A percentile compares a stretch with the other conserved stretches of the same genome.
Conservation (phyloP, 495 filamentous ascomycete genomes). For the Aspergillus hancockii region DNA sequence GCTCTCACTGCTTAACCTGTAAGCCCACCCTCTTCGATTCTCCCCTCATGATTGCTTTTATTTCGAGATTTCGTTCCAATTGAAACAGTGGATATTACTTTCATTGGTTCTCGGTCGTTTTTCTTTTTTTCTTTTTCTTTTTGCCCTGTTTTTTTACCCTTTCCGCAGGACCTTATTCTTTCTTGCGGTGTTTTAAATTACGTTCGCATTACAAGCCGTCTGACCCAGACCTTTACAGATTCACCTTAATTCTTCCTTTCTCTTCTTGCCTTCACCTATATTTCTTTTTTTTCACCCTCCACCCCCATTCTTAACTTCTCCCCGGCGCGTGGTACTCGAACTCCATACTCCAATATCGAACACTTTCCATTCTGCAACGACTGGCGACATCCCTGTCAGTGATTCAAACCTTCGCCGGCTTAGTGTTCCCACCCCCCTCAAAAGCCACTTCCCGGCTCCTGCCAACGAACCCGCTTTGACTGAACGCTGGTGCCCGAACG, state of each 20-base stretch:
- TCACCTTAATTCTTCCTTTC: slow-evolving; percentile 11
- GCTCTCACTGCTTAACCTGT: slow-evolving; percentile 15
- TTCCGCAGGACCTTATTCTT: neutral
- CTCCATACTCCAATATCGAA: slow-evolving; percentile 20
- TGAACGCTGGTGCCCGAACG: slow-evolving; percentile 45
- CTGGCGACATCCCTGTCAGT: slow-evolving; percentile 44
- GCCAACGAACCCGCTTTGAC: slow-evolving; percentile 34
- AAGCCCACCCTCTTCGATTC: slow-evolving; percentile 7
- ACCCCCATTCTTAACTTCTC: slow-evolving; percentile 15
- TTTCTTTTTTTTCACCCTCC: slow-evolving; percentile 6
- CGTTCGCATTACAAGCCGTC: neutral
- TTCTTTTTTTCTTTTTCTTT: slow-evolving; percentile 3
- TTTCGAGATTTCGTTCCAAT: neutral
- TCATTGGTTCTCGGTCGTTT: neutral
- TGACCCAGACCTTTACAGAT: neutral
- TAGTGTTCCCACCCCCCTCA: slow-evolving; percentile 18
- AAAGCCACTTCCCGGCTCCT: slow-evolving; percentile 32
- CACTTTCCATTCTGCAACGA: slow-evolving; percentile 25
- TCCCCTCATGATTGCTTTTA: slow-evolving; percentile 1
- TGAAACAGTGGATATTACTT: neutral
- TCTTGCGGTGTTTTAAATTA: neutral
- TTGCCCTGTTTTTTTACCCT: too few species aligned
- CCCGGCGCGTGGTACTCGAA: slow-evolving; percentile 10
- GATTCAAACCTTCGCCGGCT: slow-evolving; percentile 35
- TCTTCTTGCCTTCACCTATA: neutral